Percentiles rank a stretch among this genome's conserved stretches.
phyloP scores from a whole-genome alignment of 306 rosid species.

The Argentina anserina region DNA sequence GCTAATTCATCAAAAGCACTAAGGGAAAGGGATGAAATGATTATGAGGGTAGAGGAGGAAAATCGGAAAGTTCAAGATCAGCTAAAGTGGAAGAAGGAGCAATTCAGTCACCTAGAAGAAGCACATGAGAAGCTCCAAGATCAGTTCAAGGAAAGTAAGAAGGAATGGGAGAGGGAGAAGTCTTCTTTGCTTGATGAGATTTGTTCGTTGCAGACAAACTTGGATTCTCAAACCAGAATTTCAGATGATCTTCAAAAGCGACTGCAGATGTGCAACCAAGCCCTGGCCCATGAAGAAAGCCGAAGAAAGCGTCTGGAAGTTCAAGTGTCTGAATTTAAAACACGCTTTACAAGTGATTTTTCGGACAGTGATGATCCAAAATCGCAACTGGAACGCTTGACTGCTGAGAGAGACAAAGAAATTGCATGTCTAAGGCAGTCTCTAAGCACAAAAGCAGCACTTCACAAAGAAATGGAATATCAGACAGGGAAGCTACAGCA shows the following conservation, averaged over 20 bases:
- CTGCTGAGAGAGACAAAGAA: slow-evolving; percentile 47
- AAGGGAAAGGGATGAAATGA: slow-evolving; percentile 45
- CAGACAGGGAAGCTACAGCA: slow-evolving; percentile 53
- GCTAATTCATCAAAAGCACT: slow-evolving; percentile 38
- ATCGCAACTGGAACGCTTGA: slow-evolving; percentile 39
- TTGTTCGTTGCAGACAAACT: slow-evolving; percentile 50
- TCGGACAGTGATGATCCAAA: slow-evolving; percentile 42
- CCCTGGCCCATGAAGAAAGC: slow-evolving; percentile 71
- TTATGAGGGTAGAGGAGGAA: slow-evolving; percentile 48
- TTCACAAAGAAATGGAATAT: slow-evolving; percentile 54
- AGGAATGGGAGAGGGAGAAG: slow-evolving; percentile 64
- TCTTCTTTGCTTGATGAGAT: slow-evolving; percentile 57
- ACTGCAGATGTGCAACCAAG: slow-evolving; percentile 53
- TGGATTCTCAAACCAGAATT: slow-evolving; percentile 58
- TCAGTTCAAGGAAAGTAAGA: slow-evolving; percentile 45
- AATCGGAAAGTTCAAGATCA: slow-evolving; percentile 53
- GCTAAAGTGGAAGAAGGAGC: slow-evolving; percentile 83
- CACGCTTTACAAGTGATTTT: slow-evolving; percentile 29
- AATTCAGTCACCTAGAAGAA: slow-evolving; percentile 67
- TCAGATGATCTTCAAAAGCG: slow-evolving; percentile 53
- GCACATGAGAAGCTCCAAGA: slow-evolving; percentile 49
- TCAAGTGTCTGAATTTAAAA: slow-evolving; percentile 54
- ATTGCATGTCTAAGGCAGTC: slow-evolving; percentile 55
- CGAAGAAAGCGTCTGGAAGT: slow-evolving; percentile 57
- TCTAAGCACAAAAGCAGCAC: slow-evolving; percentile 50